Conservation (phyloP, 2,329 filamentous ascomycete genomes). For the Pyrenochaeta sp. region DNA sequence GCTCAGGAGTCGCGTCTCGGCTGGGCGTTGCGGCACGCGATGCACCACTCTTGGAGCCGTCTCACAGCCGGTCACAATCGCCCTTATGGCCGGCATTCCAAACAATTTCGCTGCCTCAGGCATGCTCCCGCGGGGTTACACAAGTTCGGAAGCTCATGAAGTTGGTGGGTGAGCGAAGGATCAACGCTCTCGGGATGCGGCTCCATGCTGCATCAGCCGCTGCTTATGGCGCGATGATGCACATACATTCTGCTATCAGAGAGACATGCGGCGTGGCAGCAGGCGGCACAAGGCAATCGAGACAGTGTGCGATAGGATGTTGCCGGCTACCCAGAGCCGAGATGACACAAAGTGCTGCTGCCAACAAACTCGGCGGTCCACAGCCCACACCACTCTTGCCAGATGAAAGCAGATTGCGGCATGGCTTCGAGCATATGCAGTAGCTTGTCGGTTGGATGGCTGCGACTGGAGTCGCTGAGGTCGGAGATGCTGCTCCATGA, state of each 20-base stretch:
- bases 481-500: constrained; percentile 13
- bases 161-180: constrained; percentile 19
- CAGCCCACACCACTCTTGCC: constrained; percentile 8
- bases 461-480: neutral
- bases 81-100: neutral
- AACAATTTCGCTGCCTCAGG: constrained; percentile 1
- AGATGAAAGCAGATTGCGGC: constrained; percentile 26
- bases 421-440: constrained; percentile 12
- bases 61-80: neutral
- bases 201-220: constrained; percentile 11
- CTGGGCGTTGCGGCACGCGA: neutral
- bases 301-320: constrained; percentile 19
- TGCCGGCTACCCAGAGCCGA: constrained; percentile 15
- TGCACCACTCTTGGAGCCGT: neutral
- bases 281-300: constrained; percentile 4
- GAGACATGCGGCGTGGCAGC: constrained; percentile 18
- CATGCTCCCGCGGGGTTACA: constrained; percentile 11
- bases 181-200: constrained; percentile 13
- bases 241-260: constrained; percentile 15
- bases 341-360: constrained; percentile 13
- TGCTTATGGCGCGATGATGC: constrained; percentile 15
- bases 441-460: constrained; percentile 6
- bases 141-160: constrained; percentile 25
- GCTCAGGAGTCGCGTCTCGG: constrained; percentile 1
- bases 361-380: constrained; percentile 9